Base-by-base conservation (phyloP, 2,329 filamentous ascomycete genomes). In the Aureobasidium subglaciale region DNA sequence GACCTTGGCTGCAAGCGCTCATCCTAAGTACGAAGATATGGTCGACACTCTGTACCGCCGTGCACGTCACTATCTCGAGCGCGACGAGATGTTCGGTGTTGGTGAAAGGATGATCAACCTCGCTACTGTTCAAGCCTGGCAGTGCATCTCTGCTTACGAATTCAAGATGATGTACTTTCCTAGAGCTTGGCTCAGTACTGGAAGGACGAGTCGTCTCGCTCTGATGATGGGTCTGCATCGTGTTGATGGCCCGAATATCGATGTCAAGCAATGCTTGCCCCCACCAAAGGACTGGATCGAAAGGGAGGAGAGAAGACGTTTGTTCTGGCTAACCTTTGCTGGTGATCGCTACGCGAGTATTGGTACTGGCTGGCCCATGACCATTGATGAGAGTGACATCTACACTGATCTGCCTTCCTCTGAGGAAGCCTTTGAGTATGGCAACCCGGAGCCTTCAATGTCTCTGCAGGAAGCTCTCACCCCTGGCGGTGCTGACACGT, bases 151-250 rank as follows among this genome's bases (percentile, higher is more conserved):
- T 5, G 84, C 81, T 0, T 96, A 95, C 64, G 93, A 99, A 70
- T 97, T 96, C 76, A 96, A 92, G 73, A 87, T 88, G 80, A 96
- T 97, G 88, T 95, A 90, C 69, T 97, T 97, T 63, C 92, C 93
- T 1, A 79, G 93, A 61, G 93, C 93, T 1, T 97, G 93, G 93
- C 83, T 96, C 74, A 96, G 88, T 62, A 86, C 88, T 2, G 93
- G 92, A 20, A 80, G 88, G 59, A 87, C 87, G 4, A 82, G 86
- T n/a, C 82, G 92, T 49, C 72, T 97, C 54, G 82, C 83, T 49
- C 86, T 95, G 65, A 96, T 97, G 92, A 90, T 96, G 75, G 90
- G 92, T 8, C 73, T 97, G 32, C 90, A 97, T 70, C 84, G 91
- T 59, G 71, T 96, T 46, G 93, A 97, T 66, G 89, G 90, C 5